Base-by-base conservation (phyloP, 192 early-diverging fungal species). In the Jimgerdemannia lactiflua region DNA sequence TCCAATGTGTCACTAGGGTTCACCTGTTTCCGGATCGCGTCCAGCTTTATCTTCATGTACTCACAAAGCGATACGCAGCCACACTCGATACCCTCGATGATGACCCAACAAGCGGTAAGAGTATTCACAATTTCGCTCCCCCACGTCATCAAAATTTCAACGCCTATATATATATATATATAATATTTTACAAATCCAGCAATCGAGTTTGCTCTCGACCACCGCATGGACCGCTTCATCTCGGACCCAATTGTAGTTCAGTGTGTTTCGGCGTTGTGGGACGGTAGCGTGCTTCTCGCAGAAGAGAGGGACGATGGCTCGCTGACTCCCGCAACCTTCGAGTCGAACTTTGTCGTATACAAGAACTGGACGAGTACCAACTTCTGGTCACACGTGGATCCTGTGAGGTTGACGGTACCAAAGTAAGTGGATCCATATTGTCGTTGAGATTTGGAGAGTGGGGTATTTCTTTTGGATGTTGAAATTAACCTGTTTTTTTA, bases 181-280 rank as follows among this genome's bases (percentile, higher is more conserved):
- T 29, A 29, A 29, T 29, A 29, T 29, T 64, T 18, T 65, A 65
- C 64, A 68, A 77, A 81, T 29, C 73, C 42, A 44, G 81, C 81
- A 0, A 79, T 82, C 44, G 81, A 82, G 39, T 71, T 82, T 63
- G 81, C 81, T 29, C 76, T 82, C 63, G 72, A 78, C 29, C 75
- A 77, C 19, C 77, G 79, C 67, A 75, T 75, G 1, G 79, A 77
- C 4, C 74, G 75, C 66, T 82, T 82, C 43, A 73, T 82, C 65
- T 71, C 81, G 17, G 75, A 82, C 39, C 67, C 79, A 20, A 74
- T 79, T 70, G 71, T 79, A 29, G 77, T 79, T 39, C 78, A 78
- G 39, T 82, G 81, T 75, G 81, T 82, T 14, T 75, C 77, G 64
- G 81, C 81, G 11, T 67, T 82, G 3, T 82, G 81, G 81, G 79